These are phyloP conservation scores for Pascua guehoae DNA, from an alignment of 1,284 basidiomycete genomes.

Conservation along the genomic window DNA sequence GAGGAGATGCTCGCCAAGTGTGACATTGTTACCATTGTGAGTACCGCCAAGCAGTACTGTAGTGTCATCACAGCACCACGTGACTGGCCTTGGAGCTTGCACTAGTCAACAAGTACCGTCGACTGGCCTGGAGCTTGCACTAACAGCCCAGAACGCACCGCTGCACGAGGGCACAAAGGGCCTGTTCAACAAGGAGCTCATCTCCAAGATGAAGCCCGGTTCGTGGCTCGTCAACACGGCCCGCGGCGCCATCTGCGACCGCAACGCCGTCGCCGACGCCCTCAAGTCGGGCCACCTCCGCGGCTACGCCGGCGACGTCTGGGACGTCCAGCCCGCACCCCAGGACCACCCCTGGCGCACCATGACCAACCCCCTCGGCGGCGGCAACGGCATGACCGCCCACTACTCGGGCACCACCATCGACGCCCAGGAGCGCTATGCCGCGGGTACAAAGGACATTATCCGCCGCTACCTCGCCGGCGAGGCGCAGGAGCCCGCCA, in stretches of 20 bases:
- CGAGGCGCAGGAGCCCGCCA: slow-evolving; percentile 68
- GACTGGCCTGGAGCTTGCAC: too few species aligned
- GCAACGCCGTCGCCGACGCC: slow-evolving; percentile 72
- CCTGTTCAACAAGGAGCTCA: slow-evolving; percentile 74
- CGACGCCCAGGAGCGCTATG: slow-evolving; percentile 87
- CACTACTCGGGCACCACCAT: slow-evolving; percentile 76
- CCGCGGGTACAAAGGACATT: slow-evolving; percentile 73
- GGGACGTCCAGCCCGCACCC: slow-evolving; percentile 80
- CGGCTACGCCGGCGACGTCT: slow-evolving; percentile 68
- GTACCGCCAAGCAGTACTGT: too few species aligned
- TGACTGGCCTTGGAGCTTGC: too few species aligned
- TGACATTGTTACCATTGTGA: slow-evolving; percentile 39
- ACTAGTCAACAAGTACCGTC: too few species aligned
- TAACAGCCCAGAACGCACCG: slow-evolving; percentile 63
- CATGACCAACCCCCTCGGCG: slow-evolving; percentile 72
- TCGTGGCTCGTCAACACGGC: slow-evolving; percentile 93
- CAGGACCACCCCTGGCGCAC: slow-evolving; percentile 81
- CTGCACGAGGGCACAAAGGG: slow-evolving; percentile 82
- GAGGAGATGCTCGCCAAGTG: slow-evolving; percentile 75
- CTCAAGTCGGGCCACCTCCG: slow-evolving; percentile 71
- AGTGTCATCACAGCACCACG: too few species aligned
- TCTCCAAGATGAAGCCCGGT: slow-evolving; percentile 84
- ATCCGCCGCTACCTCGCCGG: slow-evolving; percentile 69
- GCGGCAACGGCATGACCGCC: slow-evolving; percentile 68
- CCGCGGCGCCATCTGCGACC: slow-evolving; percentile 87